These are phyloP conservation scores for Guadua angustifolia DNA, from an alignment of 176 grass and related monocot species.

Conservation along the genomic window DNA sequence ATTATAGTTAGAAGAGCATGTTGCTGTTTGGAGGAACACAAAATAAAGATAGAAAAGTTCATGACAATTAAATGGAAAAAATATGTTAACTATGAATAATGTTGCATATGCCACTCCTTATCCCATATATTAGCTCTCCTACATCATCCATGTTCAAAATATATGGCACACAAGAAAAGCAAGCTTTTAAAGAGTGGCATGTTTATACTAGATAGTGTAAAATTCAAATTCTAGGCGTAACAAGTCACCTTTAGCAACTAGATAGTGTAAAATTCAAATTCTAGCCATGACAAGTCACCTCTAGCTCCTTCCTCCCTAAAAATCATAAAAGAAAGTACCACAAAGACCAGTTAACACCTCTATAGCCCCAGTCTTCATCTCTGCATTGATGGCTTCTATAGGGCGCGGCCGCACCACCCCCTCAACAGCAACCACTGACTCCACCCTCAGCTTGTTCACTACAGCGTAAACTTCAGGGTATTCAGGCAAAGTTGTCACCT, in stretches of 20 bases:
- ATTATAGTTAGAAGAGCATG: constrained; percentile 27
- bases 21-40: background rate
- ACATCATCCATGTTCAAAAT: background rate
- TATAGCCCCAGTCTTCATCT: constrained; percentile 92
- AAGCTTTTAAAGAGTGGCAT: background rate
- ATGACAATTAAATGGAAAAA: background rate
- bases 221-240: constrained; percentile 9
- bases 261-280: background rate
- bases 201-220: background rate
- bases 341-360: constrained; percentile 53
- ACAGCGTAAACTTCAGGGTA: constrained; percentile 67
- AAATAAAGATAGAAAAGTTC: background rate
- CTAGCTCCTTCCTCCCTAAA: background rate
- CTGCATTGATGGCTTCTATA: constrained; percentile 69
- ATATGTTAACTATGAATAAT: background rate
- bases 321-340: background rate
- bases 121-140: background rate
- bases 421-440: constrained; percentile 86
- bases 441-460: constrained; percentile 83
- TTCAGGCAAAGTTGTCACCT: constrained; percentile 83
- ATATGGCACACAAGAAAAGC: constrained; percentile 14
- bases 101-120: background rate
- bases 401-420: constrained; percentile 68
- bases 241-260: constrained; percentile 13
- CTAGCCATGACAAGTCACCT: background rate